phyloP scores from a whole-genome alignment of 2,329 filamentous ascomycete species.

The Leptographium radiaticola region DNA sequence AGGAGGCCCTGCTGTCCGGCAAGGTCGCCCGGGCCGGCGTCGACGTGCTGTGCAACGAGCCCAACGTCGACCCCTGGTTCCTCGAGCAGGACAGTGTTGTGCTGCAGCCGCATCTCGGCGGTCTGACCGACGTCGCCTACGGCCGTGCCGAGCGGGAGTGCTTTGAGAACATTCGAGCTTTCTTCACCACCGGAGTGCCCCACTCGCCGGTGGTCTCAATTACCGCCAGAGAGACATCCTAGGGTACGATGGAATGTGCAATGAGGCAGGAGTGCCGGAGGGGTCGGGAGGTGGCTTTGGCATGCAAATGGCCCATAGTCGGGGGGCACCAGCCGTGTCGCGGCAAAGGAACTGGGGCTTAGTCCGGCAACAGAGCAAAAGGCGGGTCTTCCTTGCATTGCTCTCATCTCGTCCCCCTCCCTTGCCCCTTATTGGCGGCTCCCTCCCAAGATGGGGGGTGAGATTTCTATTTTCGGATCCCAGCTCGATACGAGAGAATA shows the following conservation, averaged over 20 bases:
- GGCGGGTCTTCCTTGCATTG: too few species aligned
- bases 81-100: not conserved
- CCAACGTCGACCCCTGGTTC: constrained; percentile 48
- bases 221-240: not conserved
- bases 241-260: not conserved
- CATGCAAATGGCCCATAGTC: too few species aligned
- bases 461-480: too few species aligned
- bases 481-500: too few species aligned
- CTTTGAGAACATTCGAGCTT: constrained; percentile 12
- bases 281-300: too few species aligned
- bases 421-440: too few species aligned
- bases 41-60: constrained; percentile 16
- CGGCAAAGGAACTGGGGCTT: too few species aligned
- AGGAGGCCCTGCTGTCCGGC: not conserved
- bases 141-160: constrained; percentile 17
- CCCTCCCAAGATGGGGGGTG: not conserved
- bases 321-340: too few species aligned
- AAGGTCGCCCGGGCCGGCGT: constrained; percentile 33
- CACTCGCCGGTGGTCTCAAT: constrained; percentile 6
- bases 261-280: not conserved
- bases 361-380: too few species aligned
- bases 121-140: constrained; percentile 11
- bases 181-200: constrained; percentile 3
- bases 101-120: constrained; percentile 12
- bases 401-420: not conserved